Base-by-base conservation (phyloP, 768 basidiomycete genomes). In the Rhizopogon sp. region DNA sequence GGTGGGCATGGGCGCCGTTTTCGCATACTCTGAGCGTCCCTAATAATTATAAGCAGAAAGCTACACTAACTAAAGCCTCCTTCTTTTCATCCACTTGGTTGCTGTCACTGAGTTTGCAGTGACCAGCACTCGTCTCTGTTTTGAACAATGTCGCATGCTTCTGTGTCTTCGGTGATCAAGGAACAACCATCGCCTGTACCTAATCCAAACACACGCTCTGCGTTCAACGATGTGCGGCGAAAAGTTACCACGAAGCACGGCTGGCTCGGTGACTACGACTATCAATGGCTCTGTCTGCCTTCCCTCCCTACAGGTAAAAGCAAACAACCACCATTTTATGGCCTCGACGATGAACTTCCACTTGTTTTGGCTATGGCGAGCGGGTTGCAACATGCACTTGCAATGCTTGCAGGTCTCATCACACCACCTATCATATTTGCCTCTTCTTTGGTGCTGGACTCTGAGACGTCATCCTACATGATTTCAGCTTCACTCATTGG, bases 231-330 rank as follows among this genome's bases (percentile, higher is more conserved):
- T 37, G 37, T 72, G 33, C 63, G 61, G 16, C 63, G 53, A 40
- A 80, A 79, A 64, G 31, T 79, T 44, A 77, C 78, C 4, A 79
- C 79, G 2, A 72, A 69, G 58, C 72, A 85, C 43, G 89, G 90
- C 7, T 93, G 90, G 90, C 55, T 92, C n/a, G 90, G 90, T 0
- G 85, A 87, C 65, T 93, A 91, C 64, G 82, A 92, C 71, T 92
- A 88, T 63, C 77, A 71, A 7, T 86, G 82, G 80, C 77, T 90
- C 53, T 91, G 89, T 65, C 79, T 74, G 17, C 89, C 90, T 2
- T 69, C 74, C 1, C 72, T 90, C 0, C 90, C 90, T 0, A 66
- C 65, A 25, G 69, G 72, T 16, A 63, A 55, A 31, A 56, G 54
- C 14, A 66, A 71, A 16, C 59, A 67, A 9, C 85, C 90, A 1